These are phyloP conservation scores for Penicillium sp. DNA, from an alignment of 2,329 filamentous ascomycete genomes.

Conservation along the genomic window DNA sequence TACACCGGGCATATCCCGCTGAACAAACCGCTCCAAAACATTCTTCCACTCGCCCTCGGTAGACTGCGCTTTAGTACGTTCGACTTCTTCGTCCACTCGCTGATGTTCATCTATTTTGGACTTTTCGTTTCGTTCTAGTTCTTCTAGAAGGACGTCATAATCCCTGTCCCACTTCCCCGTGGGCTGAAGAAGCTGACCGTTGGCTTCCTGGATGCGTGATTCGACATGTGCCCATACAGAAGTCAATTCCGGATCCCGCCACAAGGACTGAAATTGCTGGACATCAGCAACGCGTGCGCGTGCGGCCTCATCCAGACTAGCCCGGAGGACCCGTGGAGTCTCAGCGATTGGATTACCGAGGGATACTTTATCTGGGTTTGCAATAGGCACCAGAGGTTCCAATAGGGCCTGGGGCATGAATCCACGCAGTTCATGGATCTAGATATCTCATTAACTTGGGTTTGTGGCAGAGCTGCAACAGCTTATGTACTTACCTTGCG, in stretches of 20 bases:
- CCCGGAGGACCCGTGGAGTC: constrained; percentile 38
- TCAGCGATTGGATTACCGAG: constrained; percentile 25
- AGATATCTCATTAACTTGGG: constrained; percentile 9
- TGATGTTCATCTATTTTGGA: constrained; percentile 26
- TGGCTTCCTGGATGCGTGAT: constrained; percentile 37
- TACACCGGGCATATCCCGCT: constrained; percentile 31
- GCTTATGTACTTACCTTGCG: constrained; percentile 24
- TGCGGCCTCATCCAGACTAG: constrained; percentile 37
- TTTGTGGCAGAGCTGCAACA: neutral
- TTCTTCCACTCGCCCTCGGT: constrained; percentile 35
- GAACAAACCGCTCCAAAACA: constrained; percentile 34
- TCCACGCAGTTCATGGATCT: constrained; percentile 47
- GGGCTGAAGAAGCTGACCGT: constrained; percentile 39
- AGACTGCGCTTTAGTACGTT: constrained; percentile 29
- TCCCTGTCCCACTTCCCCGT: constrained; percentile 44
- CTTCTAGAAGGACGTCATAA: constrained; percentile 38
- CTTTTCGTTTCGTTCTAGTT: constrained; percentile 32
- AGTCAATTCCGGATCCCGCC: constrained; percentile 43
- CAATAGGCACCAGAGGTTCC: constrained; percentile 41
- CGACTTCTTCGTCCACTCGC: constrained; percentile 31
- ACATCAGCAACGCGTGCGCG: constrained; percentile 40
- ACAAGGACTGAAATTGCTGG: constrained; percentile 40
- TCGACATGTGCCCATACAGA: constrained; percentile 41
- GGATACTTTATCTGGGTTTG: constrained; percentile 31
- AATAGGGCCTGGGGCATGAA: constrained; percentile 44